Evolutionary conservation across 2,329 filamentous ascomycete species (phyloP).

Genomic region (Sclerotinia sclerotiorum): DNA sequence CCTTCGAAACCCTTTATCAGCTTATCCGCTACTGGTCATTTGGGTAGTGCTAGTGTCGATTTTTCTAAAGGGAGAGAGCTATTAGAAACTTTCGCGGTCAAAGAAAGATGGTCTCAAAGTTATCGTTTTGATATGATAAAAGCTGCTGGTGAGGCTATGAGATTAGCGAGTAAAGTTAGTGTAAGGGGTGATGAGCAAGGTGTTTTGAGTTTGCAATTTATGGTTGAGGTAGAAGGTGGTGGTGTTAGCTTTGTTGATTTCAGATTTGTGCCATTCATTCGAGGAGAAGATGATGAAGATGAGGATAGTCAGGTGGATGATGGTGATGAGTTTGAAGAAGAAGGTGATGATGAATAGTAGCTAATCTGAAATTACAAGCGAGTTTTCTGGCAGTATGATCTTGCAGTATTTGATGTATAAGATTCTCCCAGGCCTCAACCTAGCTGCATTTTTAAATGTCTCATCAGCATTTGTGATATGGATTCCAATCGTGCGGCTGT

Average conservation of each 20-base stretch:
- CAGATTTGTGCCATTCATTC: conserved; percentile 72
- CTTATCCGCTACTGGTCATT: conserved; percentile 62
- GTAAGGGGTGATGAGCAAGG: conserved; percentile 84
- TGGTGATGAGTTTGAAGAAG: conserved; percentile 33
- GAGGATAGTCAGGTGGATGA: conserved; percentile 46
- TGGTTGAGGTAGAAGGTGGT: conserved; percentile 80
- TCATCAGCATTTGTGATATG: not conserved
- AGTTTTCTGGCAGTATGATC: not conserved
- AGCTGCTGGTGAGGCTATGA: conserved; percentile 88
- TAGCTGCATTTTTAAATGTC: not conserved
- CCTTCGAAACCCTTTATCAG: conserved; percentile 66
- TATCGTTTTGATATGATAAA: conserved; percentile 89
- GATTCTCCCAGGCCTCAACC: not conserved
- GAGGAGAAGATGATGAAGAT: conserved; percentile 55
- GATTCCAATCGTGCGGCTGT: not conserved
- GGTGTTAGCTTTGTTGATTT: conserved; percentile 77
- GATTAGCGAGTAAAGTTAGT: conserved; percentile 86
- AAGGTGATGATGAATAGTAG: conserved; percentile 10
- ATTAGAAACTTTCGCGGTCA: conserved; percentile 72
- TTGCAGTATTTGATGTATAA: not conserved
- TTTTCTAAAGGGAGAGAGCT: conserved; percentile 64
- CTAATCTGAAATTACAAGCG: not conserved
- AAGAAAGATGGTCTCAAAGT: conserved; percentile 60
- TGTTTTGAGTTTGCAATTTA: conserved; percentile 91
- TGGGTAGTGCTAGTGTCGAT: conserved; percentile 64